Evolutionary conservation across 495 filamentous ascomycete genomes (phyloP).

Genomic region (Terfezia claveryi): DNA sequence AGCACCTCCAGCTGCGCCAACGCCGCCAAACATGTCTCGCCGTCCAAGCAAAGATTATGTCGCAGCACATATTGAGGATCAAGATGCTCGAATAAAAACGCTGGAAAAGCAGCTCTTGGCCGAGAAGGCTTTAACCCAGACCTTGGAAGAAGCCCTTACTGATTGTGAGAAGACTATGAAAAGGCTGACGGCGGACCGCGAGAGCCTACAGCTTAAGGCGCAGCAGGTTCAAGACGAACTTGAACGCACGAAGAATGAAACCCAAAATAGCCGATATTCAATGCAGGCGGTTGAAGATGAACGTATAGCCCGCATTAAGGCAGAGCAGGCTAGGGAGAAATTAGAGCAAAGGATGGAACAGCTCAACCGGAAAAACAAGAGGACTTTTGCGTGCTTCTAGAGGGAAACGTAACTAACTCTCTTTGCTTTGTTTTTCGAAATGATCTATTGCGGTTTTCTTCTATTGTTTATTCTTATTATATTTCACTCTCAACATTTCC

Average conservation of each 20-base stretch:
- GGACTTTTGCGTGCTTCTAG: conserved; percentile 91
- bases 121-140: conserved; percentile 87
- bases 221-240: conserved; percentile 59
- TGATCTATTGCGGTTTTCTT: no score
- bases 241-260: conserved; percentile 34
- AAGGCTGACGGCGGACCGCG: conserved; percentile 36
- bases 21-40: conserved; percentile 29
- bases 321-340: conserved; percentile 67
- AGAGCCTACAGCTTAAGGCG: conserved; percentile 73
- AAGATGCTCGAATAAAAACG: conserved; percentile 79
- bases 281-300: conserved; percentile 91
- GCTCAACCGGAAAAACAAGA: conserved; percentile 88
- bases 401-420: neutral
- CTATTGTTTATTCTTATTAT: no score
- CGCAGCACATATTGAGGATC: conserved; percentile 55
- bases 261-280: conserved; percentile 49
- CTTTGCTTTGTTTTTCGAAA: neutral
- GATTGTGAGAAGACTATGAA: conserved; percentile 62
- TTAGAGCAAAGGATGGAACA: conserved; percentile 86
- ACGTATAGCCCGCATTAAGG: conserved; percentile 60
- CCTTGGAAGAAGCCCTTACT: conserved; percentile 81
- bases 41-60: conserved; percentile 67
- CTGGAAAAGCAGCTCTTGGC: conserved; percentile 94
- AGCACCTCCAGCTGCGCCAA: conserved; percentile 22
- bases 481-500: no score